Evolutionary conservation across 139 green algal species (phyloP).

Genomic region (Deuterostichococcus epilithicus): DNA sequence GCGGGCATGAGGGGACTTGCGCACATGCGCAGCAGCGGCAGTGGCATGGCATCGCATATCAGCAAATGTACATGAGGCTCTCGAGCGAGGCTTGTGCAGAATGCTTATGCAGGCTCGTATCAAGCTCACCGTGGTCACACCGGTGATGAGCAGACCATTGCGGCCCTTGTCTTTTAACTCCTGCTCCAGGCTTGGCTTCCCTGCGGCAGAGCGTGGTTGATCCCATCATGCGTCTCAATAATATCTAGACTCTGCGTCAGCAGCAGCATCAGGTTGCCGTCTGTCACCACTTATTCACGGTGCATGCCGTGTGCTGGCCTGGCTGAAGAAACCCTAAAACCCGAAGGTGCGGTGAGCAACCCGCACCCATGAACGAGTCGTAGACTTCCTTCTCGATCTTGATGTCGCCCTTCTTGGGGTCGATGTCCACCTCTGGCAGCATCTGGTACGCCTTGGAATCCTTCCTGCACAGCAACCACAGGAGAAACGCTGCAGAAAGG

Average conservation of each 20-base stretch:
- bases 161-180: not conserved
- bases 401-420: not conserved
- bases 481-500: too few species aligned
- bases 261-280: not conserved
- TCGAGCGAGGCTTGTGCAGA: too few species aligned
- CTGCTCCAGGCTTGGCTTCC: not conserved
- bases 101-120: too few species aligned
- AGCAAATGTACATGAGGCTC: too few species aligned
- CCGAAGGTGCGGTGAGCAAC: too few species aligned
- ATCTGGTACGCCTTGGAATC: not conserved
- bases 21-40: too few species aligned
- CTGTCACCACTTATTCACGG: not conserved
- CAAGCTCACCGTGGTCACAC: not conserved
- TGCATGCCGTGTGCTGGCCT: too few species aligned
- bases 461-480: not conserved
- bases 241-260: too few species aligned
- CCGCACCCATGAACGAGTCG: not conserved
- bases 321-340: too few species aligned
- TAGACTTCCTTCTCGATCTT: not conserved
- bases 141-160: not conserved
- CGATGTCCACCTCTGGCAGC: not conserved
- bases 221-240: too few species aligned
- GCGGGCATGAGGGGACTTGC: too few species aligned
- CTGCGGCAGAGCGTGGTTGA: not conserved
- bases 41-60: too few species aligned